Conservation (phyloP, 805 yeast genomes). For the Wickerhamomyces alni region DNA sequence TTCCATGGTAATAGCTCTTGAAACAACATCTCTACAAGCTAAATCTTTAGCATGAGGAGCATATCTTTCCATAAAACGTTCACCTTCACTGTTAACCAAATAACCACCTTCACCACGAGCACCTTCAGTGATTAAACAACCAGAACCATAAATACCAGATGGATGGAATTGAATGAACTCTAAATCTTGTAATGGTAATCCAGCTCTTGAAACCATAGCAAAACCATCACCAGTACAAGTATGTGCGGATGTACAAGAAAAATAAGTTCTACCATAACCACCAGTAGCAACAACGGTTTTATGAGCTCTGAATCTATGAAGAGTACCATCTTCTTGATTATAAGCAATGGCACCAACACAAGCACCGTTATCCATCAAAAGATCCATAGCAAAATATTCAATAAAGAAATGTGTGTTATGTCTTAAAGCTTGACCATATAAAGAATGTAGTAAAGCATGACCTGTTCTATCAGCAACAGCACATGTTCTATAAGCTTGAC, state of each 20-base stretch:
- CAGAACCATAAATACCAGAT: conserved; percentile 98
- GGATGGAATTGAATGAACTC: conserved; percentile 99
- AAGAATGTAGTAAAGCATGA: conserved; percentile 90
- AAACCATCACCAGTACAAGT: conserved; percentile 99
- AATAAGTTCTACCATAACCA: conserved; percentile 97
- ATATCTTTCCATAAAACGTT: conserved; percentile 98
- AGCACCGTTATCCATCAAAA: conserved; percentile 90
- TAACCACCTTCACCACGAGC: conserved; percentile 99
- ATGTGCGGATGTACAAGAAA: conserved; percentile 98
- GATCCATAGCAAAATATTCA: conserved; percentile 93
- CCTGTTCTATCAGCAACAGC: conserved; percentile 99
- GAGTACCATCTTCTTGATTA: conserved; percentile 98
- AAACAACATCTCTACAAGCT: conserved; percentile 97
- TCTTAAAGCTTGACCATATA: conserved; percentile 93
- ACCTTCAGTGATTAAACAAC: conserved; percentile 98
- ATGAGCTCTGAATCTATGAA: conserved; percentile 96
- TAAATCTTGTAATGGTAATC: conserved; percentile 93
- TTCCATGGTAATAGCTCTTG: conserved; percentile 97
- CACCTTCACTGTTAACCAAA: conserved; percentile 94
- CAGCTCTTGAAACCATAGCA: conserved; percentile 98
- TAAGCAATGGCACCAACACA: conserved; percentile 96
- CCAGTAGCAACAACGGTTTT: conserved; percentile 97
- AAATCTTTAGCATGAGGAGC: conserved; percentile 98
- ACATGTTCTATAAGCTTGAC: conserved; percentile 98
- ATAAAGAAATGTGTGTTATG: conserved; percentile 97